Base-by-base conservation (phyloP, 768 basidiomycete species). In the Termitomyces sp. region DNA sequence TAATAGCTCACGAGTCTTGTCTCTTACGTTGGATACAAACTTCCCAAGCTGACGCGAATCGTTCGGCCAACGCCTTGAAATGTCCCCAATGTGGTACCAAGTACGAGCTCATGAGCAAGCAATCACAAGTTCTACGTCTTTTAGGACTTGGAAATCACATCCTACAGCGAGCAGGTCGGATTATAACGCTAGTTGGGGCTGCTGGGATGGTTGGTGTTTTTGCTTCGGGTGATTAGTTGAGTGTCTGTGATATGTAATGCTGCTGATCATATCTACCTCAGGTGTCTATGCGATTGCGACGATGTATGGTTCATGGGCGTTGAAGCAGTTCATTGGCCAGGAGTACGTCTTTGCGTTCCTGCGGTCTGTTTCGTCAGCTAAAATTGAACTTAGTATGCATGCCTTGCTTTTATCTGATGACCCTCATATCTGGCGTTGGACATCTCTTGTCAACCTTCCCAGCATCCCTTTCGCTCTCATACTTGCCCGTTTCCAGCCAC, bases 1-100 rank as follows among this genome's bases (percentile, higher is more conserved):
- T 92, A 40, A 74, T 92, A 41, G 90, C 90, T 3, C 90, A 92
- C 69, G 88, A 92, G 67, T 72, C 82, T 0, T 92, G 90, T 71
- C 80, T 92, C 16, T 77, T 91, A 33, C 81, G 84, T 61, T 92
- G 90, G 90, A 89, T 92, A 40, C 80, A 84, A 59, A 78, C 86
- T 18, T 81, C 88, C 3, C 86, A 92, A 62, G 74, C 78, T 24
- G 83, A 75, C 48, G 56, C 77, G 7, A 70, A 75, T 10, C 80
- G 84, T 9, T 77, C 81, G 30, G 71, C 78, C 1, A 87, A 88
- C 65, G 87, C 88, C 0, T 78, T 90, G 59, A 88, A 90, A 65
- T 92, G 90, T 63, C 89, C 90, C 0, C 90, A 92, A 60, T 92
- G 90, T 60, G 78, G 84, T 11, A 74, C 84, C 0, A 63, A 66